Evolutionary conservation across 1,284 basidiomycete genomes (phyloP).

Genomic region (Volvariella volvacea): DNA sequence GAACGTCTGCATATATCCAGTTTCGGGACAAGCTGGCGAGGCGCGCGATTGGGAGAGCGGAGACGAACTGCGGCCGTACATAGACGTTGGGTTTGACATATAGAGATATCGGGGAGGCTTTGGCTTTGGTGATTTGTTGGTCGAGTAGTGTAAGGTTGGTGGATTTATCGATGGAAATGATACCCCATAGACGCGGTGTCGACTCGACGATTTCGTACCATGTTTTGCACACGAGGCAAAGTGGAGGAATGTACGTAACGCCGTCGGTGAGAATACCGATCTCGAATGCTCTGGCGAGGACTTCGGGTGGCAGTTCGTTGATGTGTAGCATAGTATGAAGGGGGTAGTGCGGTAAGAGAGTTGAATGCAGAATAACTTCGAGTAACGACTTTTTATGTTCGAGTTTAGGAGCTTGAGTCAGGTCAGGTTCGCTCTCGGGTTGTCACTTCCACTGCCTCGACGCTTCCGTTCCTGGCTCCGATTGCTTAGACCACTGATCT

Average conservation of each 20-base stretch:
- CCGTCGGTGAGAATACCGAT: slow-evolving; percentile 18
- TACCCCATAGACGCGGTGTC: slow-evolving; percentile 19
- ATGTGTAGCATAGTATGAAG: neutral
- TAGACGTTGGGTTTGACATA: slow-evolving; percentile 5
- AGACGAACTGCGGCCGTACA: neutral
- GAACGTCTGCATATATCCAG: slow-evolving; percentile 12
- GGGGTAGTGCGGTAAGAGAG: no score
- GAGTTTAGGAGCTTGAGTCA: no score
- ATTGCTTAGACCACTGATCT: no score
- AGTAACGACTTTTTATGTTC: no score
- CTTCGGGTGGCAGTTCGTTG: slow-evolving; percentile 17
- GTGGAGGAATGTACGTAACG: slow-evolving; percentile 16
- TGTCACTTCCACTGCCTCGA: no score
- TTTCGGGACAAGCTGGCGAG: slow-evolving; percentile 13
- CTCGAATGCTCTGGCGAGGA: slow-evolving; percentile 16
- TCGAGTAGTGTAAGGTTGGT: slow-evolving; percentile 5
- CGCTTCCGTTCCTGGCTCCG: no score
- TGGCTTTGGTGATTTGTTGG: slow-evolving; percentile 15
- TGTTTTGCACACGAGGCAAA: slow-evolving; percentile 16
- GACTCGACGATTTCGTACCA: slow-evolving; percentile 16
- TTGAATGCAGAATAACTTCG: no score
- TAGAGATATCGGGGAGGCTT: slow-evolving; percentile 12
- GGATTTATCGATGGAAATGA: slow-evolving; percentile 13
- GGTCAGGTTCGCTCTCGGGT: no score
- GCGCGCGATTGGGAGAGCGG: neutral